Evolutionary conservation across 345 rosid species (phyloP), one percentile per base, ranked within the genome.

Genomic region (Linum lewisii): DNA sequence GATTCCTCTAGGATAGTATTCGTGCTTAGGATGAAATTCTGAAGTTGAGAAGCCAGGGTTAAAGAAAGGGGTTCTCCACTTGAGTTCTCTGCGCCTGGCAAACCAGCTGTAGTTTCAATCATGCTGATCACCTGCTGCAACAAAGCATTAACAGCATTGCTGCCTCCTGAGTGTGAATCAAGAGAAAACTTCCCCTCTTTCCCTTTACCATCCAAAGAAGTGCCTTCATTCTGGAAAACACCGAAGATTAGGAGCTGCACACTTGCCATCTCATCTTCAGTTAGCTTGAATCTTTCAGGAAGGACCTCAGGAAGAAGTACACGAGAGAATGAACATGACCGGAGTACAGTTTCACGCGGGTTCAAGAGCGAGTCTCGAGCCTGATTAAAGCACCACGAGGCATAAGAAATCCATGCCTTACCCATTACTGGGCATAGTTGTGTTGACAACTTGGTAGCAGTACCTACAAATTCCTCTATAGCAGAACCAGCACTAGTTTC

Each of bases 371-470:
- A 75, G 61, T 76, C 76, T 62, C 62, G 78, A 37, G 91, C 97
- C 71, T 83, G 95, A 78, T 47, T 69, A 67, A 83, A 90, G 73
- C 97, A 90, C 97, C 97, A 87, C 60, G 86, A 78, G 45, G 86
- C 97, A 76, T 90, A 90, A 54, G 87, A 85, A 76, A 90, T 84
- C 97, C 97, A 90, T 54, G 95, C 74, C 76, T 87, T 90, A 22
- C 84, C 95, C 97, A 90, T 82, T 50, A 67, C 72, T 59, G 97
- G 75, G 72, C 97, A 85, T 69, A 90, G 87, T 73, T 71, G 81
- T 57, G 97, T 85, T 47, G 97, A 87, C 65, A 81, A 79, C 70
- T 87, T 90, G 61, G 85, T 74, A 65, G 77, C 79, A 47, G 83
- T 82, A 37, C 97, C 91, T 56, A 82, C 77, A 55, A 90, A 73